Evolutionary conservation across 805 yeast genomes (phyloP), one percentile per base, ranked within the genome.

Genomic region (Saccharomyces jurei): DNA sequence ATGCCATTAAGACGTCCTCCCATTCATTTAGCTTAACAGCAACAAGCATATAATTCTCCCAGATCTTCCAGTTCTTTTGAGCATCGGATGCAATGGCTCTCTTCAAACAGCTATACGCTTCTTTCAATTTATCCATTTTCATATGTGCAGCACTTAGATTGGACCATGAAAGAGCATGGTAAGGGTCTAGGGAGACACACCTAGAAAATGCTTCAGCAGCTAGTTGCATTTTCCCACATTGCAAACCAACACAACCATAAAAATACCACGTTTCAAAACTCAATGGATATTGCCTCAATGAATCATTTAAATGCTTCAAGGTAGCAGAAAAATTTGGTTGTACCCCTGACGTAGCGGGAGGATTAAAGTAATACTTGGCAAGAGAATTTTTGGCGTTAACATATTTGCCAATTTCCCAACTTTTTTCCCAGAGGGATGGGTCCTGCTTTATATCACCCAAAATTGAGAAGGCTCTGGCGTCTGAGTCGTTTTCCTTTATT

Each of bases 161-260:
- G 10, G 96, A 84, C 99, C 99, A 94, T 2, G 96, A 82, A 65
- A 82, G 82, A 1, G 91, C 76, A 63, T 83, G 89, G 0, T 84
- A 78, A 26, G 87, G 96, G 67, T 90, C 96, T 41, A 91, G 67
- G 0, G 96, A 76, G 31, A 90, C 91, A 72, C 97, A 89, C 63
- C 97, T 77, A 0, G 96, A 85, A 67, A 94, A 91, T 0, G 97
- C 97, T 65, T 88, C 95, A 0, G 96, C 84, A 0, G 97, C 96
- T 48, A 87, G 70, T 26, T 83, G 86, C 72, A 79, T 87, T 60
- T 85, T 82, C 6, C 73, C 77, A 13, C 81, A 69, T 65, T 89
- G 96, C 50, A 94, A 74, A 0, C 95, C 96, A 53, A 91, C 75
- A 66, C 96, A 89, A 5, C 98, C 98, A 65, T 91, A 90, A 63